Percentiles rank a stretch among this genome's conserved stretches.
These are phyloP conservation scores for Moricandia arvensis DNA, from an alignment of 345 rosid species.

Conservation along the genomic window DNA sequence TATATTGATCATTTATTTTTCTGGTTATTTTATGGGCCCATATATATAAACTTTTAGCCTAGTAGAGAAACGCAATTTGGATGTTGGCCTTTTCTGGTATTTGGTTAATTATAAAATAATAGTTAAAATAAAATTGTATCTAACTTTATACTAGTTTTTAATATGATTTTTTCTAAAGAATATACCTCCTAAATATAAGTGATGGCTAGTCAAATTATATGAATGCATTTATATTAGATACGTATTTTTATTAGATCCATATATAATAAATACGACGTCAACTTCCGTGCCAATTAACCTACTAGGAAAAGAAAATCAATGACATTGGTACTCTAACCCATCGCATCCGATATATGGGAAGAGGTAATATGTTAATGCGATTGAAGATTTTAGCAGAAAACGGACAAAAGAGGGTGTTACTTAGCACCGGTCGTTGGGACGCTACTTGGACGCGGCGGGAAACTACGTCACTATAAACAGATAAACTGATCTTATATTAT, in stretches of 20 bases:
- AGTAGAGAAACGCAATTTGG: constrained; percentile 1
- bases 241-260: too few species aligned
- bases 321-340: neutral
- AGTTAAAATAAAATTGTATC: neutral
- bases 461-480: constrained; percentile 15
- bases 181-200: too few species aligned
- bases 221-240: neutral
- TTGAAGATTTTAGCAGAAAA: neutral
- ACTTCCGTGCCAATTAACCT: neutral
- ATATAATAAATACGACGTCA: too few species aligned
- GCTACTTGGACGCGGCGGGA: constrained; percentile 20
- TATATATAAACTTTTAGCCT: neutral
- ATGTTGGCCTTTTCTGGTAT: neutral
- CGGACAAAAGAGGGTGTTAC: constrained; percentile 5
- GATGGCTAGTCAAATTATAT: too few species aligned
- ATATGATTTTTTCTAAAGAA: too few species aligned
- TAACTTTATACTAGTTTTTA: neutral
- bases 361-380: neutral
- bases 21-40: neutral
- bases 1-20: neutral
- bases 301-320: neutral
- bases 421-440: constrained; percentile 19
- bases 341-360: neutral
- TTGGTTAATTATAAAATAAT: neutral
- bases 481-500: neutral